Percentiles rank a stretch among this genome's conserved stretches.
Conservation (phyloP, 306 rosid species). For the Mimosa pudica region DNA sequence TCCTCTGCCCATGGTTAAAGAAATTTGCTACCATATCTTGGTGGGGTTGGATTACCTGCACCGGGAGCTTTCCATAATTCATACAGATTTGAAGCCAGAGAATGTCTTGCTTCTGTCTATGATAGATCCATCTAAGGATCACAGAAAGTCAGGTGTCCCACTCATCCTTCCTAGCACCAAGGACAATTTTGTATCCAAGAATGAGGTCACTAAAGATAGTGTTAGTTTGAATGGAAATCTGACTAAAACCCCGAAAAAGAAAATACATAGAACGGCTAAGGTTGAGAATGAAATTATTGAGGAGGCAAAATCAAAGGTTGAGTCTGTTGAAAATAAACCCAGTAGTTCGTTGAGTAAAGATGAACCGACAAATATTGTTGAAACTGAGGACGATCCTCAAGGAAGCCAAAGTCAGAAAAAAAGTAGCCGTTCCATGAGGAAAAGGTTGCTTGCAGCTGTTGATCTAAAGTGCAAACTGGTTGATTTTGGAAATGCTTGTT, state of each 20-base stretch:
- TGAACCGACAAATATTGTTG: slow-evolving; percentile 49
- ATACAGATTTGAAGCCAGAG: slow-evolving; percentile 97
- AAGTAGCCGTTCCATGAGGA: slow-evolving; percentile 63
- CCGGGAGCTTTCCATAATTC: slow-evolving; percentile 85
- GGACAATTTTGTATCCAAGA: slow-evolving; percentile 53
- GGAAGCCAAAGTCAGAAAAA: slow-evolving; percentile 56
- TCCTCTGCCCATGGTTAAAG: slow-evolving; percentile 79
- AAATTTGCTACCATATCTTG: slow-evolving; percentile 85
- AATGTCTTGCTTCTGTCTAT: slow-evolving; percentile 82
- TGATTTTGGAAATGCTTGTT: slow-evolving; percentile 98
- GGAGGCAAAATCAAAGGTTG: slow-evolving; percentile 49
- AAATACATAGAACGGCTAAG: slow-evolving; percentile 80
- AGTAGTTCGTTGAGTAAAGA: slow-evolving; percentile 45
- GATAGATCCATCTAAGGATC: slow-evolving; percentile 89
- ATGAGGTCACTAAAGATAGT: slow-evolving; percentile 49
- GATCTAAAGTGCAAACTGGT: slow-evolving; percentile 92
- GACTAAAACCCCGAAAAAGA: slow-evolving; percentile 77
- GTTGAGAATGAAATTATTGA: slow-evolving; percentile 57
- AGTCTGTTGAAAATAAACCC: slow-evolving; percentile 46
- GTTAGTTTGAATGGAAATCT: slow-evolving; percentile 67
- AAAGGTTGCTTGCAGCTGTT: slow-evolving; percentile 64
- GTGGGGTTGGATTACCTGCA: slow-evolving; percentile 96
- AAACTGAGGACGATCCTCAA: slow-evolving; percentile 43
- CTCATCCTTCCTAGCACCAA: slow-evolving; percentile 62
- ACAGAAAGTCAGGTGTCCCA: slow-evolving; percentile 65